These are phyloP conservation scores for Talaromyces sp. DNA, from an alignment of 2,329 filamentous ascomycete genomes.

Conservation along the genomic window DNA sequence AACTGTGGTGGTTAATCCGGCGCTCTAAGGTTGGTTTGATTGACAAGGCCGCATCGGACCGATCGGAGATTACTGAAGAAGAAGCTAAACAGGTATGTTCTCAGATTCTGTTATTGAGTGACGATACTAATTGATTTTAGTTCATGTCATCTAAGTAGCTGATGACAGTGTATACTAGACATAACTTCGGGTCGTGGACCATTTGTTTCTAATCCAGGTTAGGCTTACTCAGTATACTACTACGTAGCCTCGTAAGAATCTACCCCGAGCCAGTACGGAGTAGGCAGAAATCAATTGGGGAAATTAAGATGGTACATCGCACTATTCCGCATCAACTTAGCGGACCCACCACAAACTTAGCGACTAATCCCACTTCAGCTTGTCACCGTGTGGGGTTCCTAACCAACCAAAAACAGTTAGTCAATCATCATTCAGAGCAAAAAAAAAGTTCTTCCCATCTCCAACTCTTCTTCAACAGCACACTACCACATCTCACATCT, in stretches of 20 bases:
- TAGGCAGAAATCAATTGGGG: too few relatives aligned
- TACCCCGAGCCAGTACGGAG: too few relatives aligned
- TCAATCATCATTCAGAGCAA: background rate
- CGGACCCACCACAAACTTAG: background rate
- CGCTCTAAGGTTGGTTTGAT: conserved; percentile 69
- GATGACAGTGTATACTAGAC: background rate
- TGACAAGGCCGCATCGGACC: conserved; percentile 58
- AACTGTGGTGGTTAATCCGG: conserved; percentile 76
- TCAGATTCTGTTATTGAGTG: background rate
- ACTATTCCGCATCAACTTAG: background rate
- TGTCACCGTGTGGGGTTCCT: background rate
- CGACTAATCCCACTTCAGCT: background rate
- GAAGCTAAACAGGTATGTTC: conserved; percentile 59
- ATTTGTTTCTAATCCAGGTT: background rate
- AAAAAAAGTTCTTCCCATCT: background rate
- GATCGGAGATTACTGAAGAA: conserved; percentile 63
- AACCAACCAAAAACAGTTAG: background rate
- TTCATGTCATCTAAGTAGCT: conserved; percentile 24
- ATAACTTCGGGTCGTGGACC: background rate
- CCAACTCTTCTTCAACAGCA: background rate
- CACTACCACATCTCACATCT: background rate
- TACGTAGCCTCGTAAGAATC: background rate
- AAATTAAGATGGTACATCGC: background rate
- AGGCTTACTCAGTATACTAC: background rate
- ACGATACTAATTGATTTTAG: conserved; percentile 20